Base-by-base conservation (phyloP, 2,329 filamentous ascomycete genomes). In the Teratosphaeria zuluensis region DNA sequence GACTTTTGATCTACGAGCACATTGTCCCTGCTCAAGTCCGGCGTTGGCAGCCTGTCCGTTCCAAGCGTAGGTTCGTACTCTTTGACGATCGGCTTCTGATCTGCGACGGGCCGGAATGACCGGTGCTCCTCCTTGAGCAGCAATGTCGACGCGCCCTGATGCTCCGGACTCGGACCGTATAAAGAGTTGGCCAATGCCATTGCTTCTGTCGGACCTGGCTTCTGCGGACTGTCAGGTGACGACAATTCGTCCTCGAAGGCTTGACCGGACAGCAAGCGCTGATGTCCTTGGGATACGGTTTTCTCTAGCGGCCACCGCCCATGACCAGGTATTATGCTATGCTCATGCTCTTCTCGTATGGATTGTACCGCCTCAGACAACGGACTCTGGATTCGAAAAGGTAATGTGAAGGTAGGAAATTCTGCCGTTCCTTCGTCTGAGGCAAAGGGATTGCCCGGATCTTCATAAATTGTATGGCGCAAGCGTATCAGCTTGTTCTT, bases 391-490 rank as follows among this genome's bases (percentile, higher is more conserved):
- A 16, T 42, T 53, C 21, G 48, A 52, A 31, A 21, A 19, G 38
- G 24, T 35, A 51, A 11, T 24, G 30, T 54, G 31, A 48, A 51
- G 24, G n/a, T 14, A 24, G 31, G 48, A 5, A 57, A 16, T 35
- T 42, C 38, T 51, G 21, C 38, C 24, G 28, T 11, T 32, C 33
- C 54, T 12, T 53, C 35, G 21, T 46, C 55, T 12, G 12, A 30
- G 8, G 54, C 56, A 56, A 68, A 68, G 5, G 66, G 66, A 55
- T 69, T 69, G 31, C 66, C 66, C 1, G 66, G 64, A 55, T 69
- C 66, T 42, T 60, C 35, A 52, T 68, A 69, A 5, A 66, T 59
- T 5, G 67, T 68, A 21, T 61, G 56, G 9, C 66, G 65, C 16
- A 69, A n/a, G 30, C 54, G 48, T 12, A 58, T 35, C 21, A 63